Conservation (phyloP, 2,329 filamentous ascomycete genomes). For the Alternaria sp. region DNA sequence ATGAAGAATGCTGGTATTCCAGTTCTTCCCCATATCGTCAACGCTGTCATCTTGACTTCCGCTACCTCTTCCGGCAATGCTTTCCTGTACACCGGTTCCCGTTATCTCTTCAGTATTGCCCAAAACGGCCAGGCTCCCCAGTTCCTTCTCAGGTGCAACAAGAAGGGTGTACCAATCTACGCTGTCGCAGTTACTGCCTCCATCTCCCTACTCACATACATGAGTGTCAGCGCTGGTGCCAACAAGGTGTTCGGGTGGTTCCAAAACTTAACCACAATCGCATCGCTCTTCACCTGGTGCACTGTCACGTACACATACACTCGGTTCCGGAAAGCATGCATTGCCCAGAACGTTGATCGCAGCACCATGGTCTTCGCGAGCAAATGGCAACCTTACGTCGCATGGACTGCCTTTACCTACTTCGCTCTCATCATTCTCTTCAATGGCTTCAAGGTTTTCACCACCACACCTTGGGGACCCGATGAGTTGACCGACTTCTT, state of each 20-base stretch:
- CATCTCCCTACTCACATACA: slow-evolving; percentile 59
- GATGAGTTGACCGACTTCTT: slow-evolving; percentile 56
- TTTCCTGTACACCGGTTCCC: slow-evolving; percentile 64
- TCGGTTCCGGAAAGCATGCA: slow-evolving; percentile 59
- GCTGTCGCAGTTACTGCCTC: slow-evolving; percentile 50
- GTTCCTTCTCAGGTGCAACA: slow-evolving; percentile 60
- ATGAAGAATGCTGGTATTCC: slow-evolving; percentile 71
- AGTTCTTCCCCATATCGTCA: slow-evolving; percentile 75
- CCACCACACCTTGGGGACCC: slow-evolving; percentile 49
- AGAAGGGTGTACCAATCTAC: slow-evolving; percentile 53
- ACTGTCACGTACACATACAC: slow-evolving; percentile 65
- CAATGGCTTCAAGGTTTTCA: slow-evolving; percentile 70
- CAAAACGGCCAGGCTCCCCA: slow-evolving; percentile 62
- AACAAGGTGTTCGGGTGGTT: slow-evolving; percentile 71
- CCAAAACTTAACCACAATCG: slow-evolving; percentile 70
- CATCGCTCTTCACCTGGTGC: slow-evolving; percentile 64
- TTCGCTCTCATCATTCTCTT: slow-evolving; percentile 65
- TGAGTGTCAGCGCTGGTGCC: slow-evolving; percentile 57
- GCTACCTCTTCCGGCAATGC: slow-evolving; percentile 76
- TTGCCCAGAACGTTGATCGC: slow-evolving; percentile 65
- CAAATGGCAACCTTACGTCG: slow-evolving; percentile 61
- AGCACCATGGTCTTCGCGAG: slow-evolving; percentile 59
- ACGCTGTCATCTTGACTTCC: slow-evolving; percentile 77
- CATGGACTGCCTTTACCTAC: slow-evolving; percentile 67
- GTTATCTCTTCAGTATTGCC: slow-evolving; percentile 60